Base-by-base conservation (phyloP, 2,329 filamentous ascomycete species). In the Colletotrichum sp. region DNA sequence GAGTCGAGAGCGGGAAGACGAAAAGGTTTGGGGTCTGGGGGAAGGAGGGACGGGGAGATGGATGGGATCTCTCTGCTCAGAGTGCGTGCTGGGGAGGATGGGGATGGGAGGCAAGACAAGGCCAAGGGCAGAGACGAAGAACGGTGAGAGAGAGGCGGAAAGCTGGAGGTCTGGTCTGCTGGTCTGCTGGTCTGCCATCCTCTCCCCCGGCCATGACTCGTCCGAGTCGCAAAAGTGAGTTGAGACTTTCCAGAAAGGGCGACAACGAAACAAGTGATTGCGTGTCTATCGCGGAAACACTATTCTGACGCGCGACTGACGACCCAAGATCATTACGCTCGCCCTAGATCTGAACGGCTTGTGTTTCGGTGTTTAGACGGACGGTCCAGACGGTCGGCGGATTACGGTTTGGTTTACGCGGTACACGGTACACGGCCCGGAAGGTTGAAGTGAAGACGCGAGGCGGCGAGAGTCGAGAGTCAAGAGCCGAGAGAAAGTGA, bases 191-290 rank as follows among this genome's bases (percentile, higher is more conserved):
- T 63, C 63, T 68, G 71, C 43, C 43, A 52, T 52, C 43, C 43
- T 32, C 55, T 32, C 26, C 36, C 30, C 43, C 34, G 70, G 65
- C 65, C 59, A 68, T 69, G 59, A 74, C 64, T 68, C 74, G 65
- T 74, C 74, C 70, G 74, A 69, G 70, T 73, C 74, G 74, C 64
- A 74, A 68, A 52, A 60, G 64, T 52, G 70, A 75, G 70, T 76
- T 76, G 74, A 61, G 74, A 73, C 74, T 73, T 76, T 60, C 64
- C 70, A 48, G 59, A 76, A 52, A 74, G 70, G 74, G 74, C 74
- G 70, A 76, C 32, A 69, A 26, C 74, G 74, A 76, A 76, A 76
- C 74, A 76, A 67, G 66, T 67, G 74, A 68, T 76, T 76, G 74
- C 74, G 74, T 65, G 74, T 74, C 70, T 76, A 60, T 65, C 43